Evolutionary conservation across 2,329 filamentous ascomycete genomes (phyloP), one percentile per base, ranked within the genome.

Genomic region (Phymatotrichopsis omnivora): DNA sequence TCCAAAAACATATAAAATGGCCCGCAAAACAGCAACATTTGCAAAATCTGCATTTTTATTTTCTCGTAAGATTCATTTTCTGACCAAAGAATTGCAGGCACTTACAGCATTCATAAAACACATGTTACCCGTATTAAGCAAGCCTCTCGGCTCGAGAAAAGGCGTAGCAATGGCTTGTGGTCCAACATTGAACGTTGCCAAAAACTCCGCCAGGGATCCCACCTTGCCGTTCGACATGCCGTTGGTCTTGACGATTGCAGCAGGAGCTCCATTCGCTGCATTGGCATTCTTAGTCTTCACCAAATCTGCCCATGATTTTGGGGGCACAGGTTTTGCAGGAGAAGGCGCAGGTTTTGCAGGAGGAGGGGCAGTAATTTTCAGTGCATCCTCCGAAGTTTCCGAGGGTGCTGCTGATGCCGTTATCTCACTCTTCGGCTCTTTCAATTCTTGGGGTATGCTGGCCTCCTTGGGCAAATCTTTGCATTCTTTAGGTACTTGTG

Each of bases 71-170:
- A 39, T 8, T 36, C 7, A 24, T n/a, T 19, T 16, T 23, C 16
- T 41, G 29, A 37, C 12, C 29, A 28, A 11, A n/a, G 19, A 32
- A 10, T 14, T 14, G 3, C 8, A 19, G 23, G 12, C n/a, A 68
- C 84, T 67, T 72, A 94, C 89, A 53, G 91, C 95, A 69, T 96
- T 98, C 91, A 98, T 96, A 67, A 98, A 98, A 66, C 91, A 98
- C 84, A 96, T 93, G 62, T 98, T 96, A 38, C 91, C 91, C 30
- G 89, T 93, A 66, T 98, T 98, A 56, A 94, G 83, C 60, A 98
- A 74, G 37, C 91, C 91, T 56, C 89, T 77, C 39, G 91, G 91
- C 65, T 96, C 85, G 39, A 98, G 72, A 60, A 95, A 95, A 14
- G 82, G 71, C 55, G 89, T 69, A 58, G 81, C 84, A 28, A 64